A percentile compares a stretch with the other conserved stretches of the same genome.
These are phyloP conservation scores for Pleurotus platypus DNA, from an alignment of 768 basidiomycete species.

Conservation along the genomic window DNA sequence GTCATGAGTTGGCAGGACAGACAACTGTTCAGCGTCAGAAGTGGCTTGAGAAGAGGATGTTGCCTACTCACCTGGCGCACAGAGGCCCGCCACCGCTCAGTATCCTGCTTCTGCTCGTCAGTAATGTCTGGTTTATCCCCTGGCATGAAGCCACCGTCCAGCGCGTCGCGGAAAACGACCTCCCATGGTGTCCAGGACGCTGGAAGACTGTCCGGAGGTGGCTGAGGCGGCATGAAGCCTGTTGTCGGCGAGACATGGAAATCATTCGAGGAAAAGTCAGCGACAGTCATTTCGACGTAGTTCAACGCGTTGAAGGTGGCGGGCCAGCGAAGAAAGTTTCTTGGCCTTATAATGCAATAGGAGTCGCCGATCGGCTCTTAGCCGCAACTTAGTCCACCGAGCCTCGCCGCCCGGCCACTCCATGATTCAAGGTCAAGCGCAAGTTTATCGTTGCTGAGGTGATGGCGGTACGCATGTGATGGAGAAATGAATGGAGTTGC, in stretches of 20 bases:
- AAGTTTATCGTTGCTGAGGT: not conserved
- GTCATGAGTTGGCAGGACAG: slow-evolving; percentile 41
- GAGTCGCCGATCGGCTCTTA: slow-evolving; percentile 5
- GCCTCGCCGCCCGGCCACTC: not conserved
- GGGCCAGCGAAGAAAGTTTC: not conserved
- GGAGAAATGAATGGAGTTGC: not conserved
- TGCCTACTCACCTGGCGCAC: slow-evolving; percentile 37
- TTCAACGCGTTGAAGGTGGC: not conserved
- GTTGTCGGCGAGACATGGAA: slow-evolving; percentile 92
- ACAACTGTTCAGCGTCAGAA: slow-evolving; percentile 35
- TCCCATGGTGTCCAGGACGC: slow-evolving; percentile 64
- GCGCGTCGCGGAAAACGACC: slow-evolving; percentile 41
- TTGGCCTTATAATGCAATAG: not conserved
- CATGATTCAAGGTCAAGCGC: not conserved
- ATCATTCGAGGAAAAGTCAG: slow-evolving; percentile 62
- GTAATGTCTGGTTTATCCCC: slow-evolving; percentile 44
- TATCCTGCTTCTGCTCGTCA: slow-evolving; percentile 29
- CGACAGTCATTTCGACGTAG: not conserved
- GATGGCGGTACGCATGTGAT: not conserved
- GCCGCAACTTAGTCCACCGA: not conserved
- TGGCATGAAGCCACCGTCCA: slow-evolving; percentile 40
- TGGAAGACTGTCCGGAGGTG: slow-evolving; percentile 61
- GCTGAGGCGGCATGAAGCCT: slow-evolving; percentile 84
- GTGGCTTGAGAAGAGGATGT: not conserved
- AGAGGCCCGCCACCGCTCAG: slow-evolving; percentile 41